These are phyloP conservation scores for Beauveria varroae DNA, from an alignment of 2,329 filamentous ascomycete species.

Conservation along the genomic window DNA sequence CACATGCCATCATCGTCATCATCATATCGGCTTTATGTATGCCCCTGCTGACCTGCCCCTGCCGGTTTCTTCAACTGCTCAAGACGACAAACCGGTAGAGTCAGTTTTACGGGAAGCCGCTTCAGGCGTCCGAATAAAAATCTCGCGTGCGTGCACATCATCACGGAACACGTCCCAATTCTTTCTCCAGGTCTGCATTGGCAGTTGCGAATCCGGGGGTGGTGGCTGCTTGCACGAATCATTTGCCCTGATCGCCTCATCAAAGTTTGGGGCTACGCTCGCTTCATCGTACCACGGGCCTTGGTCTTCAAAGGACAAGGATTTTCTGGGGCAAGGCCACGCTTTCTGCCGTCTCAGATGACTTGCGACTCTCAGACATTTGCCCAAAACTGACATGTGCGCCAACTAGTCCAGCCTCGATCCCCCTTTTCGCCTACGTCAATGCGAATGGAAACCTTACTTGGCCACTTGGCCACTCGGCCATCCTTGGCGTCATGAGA, in stretches of 20 bases:
- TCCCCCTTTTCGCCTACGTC: not conserved
- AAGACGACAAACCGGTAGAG: too few species aligned
- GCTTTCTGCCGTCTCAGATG: not conserved
- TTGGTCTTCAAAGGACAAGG: not conserved
- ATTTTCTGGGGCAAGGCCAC: conserved; percentile 3
- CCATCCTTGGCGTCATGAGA: not conserved
- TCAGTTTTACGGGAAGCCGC: too few species aligned
- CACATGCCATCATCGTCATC: not conserved
- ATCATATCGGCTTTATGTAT: conserved; percentile 5
- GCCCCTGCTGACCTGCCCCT: too few species aligned
- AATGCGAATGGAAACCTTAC: not conserved
- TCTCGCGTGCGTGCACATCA: too few species aligned
- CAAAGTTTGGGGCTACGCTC: conserved; percentile 1
- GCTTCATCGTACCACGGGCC: conserved; percentile 7
- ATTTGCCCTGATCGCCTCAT: not conserved
- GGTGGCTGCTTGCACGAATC: not conserved
- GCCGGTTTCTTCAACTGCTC: not conserved
- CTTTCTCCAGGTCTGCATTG: too few species aligned
- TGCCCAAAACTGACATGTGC: conserved; percentile 3
- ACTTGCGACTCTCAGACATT: conserved; percentile 1
- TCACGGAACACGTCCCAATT: too few species aligned
- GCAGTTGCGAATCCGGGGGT: too few species aligned
- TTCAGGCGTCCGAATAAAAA: too few species aligned
- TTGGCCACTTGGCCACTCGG: not conserved
- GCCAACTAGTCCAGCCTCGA: not conserved